These are phyloP conservation scores for Millerago galiae DNA, from an alignment of 805 yeast species.

Conservation along the genomic window DNA sequence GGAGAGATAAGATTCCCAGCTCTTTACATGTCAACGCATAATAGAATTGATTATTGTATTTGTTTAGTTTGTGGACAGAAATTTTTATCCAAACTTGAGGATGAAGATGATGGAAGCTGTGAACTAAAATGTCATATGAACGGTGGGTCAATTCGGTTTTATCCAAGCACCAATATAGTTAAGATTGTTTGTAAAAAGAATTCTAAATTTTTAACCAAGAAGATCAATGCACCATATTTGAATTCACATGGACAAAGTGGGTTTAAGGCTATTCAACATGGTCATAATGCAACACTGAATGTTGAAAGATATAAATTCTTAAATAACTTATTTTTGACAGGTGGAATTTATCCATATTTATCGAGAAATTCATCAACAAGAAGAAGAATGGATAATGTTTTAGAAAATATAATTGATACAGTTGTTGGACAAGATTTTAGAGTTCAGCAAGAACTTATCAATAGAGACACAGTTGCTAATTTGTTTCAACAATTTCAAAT, in stretches of 20 bases:
- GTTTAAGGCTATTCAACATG: conserved; percentile 44
- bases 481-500: not conserved
- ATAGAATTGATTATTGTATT: conserved; percentile 36
- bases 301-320: conserved; percentile 47
- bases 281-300: conserved; percentile 48
- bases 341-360: conserved; percentile 46
- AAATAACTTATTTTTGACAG: conserved; percentile 55
- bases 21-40: not conserved
- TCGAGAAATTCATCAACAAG: conserved; percentile 22
- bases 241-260: conserved; percentile 75
- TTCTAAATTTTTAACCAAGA: conserved; percentile 26
- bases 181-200: conserved; percentile 17
- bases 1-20: not conserved
- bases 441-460: not conserved
- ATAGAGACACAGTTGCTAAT: not conserved
- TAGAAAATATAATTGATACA: not conserved
- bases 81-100: conserved; percentile 24
- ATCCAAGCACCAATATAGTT: conserved; percentile 30
- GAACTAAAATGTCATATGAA: conserved; percentile 15
- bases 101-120: conserved; percentile 28
- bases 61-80: conserved; percentile 42
- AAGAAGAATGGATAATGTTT: not conserved
- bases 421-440: not conserved
- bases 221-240: conserved; percentile 61
- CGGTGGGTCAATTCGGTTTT: conserved; percentile 30